A percentile compares a stretch with the other conserved stretches of the same genome.
Evolutionary conservation across 805 yeast species (phyloP).

Genomic region (Myxozyma monticola): DNA sequence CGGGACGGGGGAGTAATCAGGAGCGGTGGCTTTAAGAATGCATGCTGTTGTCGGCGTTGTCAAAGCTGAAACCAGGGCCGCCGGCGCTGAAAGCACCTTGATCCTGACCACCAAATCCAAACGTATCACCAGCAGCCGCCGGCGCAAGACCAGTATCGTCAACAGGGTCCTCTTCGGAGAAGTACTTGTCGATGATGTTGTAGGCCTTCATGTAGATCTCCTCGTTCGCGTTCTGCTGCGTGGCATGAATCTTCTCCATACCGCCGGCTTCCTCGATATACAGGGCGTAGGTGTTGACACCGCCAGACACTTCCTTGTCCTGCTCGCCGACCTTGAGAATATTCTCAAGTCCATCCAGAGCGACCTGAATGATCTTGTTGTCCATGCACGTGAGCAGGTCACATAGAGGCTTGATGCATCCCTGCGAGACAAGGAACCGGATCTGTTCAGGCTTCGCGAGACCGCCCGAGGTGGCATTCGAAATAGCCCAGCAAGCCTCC

Average conservation of each 20-base stretch:
- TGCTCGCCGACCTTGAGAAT: conserved; percentile 91
- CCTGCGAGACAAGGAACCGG: conserved; percentile 87
- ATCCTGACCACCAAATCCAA: conserved; percentile 76
- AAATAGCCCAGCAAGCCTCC: conserved; percentile 99
- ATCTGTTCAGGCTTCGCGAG: conserved; percentile 88
- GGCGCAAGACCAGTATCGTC: conserved; percentile 65
- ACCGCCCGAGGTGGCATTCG: conserved; percentile 97
- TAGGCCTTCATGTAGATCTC: conserved; percentile 90
- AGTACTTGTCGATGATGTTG: conserved; percentile 85
- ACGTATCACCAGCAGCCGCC: conserved; percentile 78
- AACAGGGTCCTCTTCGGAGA: conserved; percentile 74
- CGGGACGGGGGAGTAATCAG: neutral
- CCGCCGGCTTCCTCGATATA: conserved; percentile 98
- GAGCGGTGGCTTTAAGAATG: conserved; percentile 9
- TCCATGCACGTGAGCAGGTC: conserved; percentile 87
- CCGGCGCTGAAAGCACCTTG: conserved; percentile 6
- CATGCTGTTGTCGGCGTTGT: conserved; percentile 17
- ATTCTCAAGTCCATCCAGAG: conserved; percentile 92
- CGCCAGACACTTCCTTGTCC: conserved; percentile 75
- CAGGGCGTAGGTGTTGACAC: conserved; percentile 82
- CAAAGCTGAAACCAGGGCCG: conserved; percentile 53
- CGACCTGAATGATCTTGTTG: conserved; percentile 87
- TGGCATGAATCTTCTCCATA: conserved; percentile 89
- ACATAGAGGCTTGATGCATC: conserved; percentile 95
- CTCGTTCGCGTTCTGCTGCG: conserved; percentile 89